Evolutionary conservation across 176 grass and related monocot genomes (phyloP).

Genomic region (Oryza officinalis): DNA sequence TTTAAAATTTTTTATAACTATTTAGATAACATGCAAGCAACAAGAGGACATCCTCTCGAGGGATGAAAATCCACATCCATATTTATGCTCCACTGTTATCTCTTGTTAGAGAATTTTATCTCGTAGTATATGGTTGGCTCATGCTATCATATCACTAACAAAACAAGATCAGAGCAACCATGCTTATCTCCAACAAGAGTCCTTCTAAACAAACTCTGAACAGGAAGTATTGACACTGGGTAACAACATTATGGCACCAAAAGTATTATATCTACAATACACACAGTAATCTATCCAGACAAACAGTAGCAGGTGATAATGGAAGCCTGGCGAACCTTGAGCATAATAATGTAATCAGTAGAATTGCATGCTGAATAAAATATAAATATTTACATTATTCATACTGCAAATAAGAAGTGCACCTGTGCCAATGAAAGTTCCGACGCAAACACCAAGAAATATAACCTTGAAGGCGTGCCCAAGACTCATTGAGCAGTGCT

Average conservation of each 20-base stretch:
- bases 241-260: neutral
- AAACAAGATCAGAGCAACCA: neutral
- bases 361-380: slow-evolving; percentile 19
- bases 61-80: no score
- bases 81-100: neutral
- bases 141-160: neutral
- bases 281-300: neutral
- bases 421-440: slow-evolving; percentile 22
- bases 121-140: neutral
- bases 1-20: no score
- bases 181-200: neutral
- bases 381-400: slow-evolving; percentile 48
- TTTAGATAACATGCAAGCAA: no score
- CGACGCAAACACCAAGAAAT: slow-evolving; percentile 28
- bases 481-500: neutral
- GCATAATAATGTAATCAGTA: slow-evolving; percentile 6
- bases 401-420: slow-evolving; percentile 30
- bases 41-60: no score
- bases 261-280: neutral
- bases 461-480: neutral
- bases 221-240: neutral
- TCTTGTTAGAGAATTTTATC: neutral
- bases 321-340: neutral
- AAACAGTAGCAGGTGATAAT: neutral
- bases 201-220: slow-evolving; percentile 7